phyloP scores from a whole-genome alignment of 2,329 filamentous ascomycete species.

The Emmonsiellopsis sp. region DNA sequence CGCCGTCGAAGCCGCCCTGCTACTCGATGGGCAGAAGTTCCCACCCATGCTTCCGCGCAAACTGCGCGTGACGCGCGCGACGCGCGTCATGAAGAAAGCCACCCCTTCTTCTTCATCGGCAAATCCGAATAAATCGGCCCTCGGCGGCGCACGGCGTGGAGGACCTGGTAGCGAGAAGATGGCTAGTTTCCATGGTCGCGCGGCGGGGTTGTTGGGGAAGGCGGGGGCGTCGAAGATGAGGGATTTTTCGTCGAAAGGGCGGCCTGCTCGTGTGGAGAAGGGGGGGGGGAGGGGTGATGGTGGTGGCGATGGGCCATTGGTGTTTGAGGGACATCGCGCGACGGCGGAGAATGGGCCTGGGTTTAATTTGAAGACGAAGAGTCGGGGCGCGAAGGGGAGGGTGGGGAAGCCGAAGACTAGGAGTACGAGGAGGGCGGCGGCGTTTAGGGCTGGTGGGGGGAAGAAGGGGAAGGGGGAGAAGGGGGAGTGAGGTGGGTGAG shows the following conservation, averaged over 20 bases:
- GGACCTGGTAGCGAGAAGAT: constrained; percentile 15
- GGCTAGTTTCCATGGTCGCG: constrained; percentile 31
- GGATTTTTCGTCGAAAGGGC: constrained; percentile 13
- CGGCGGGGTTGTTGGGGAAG: constrained; percentile 28
- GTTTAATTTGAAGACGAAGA: constrained; percentile 30
- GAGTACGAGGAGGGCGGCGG: constrained; percentile 34
- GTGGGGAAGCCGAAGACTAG: constrained; percentile 31
- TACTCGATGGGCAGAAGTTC: constrained; percentile 84
- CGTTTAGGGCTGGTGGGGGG: constrained; percentile 32
- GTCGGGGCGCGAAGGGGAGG: constrained; percentile 22
- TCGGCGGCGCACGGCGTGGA: constrained; percentile 8
- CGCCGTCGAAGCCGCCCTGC: constrained; percentile 79
- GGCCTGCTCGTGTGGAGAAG: background rate
- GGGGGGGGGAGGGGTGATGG: constrained; percentile 7
- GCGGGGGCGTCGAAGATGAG: constrained; percentile 29
- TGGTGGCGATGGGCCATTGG: constrained; percentile 16
- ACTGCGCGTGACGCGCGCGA: constrained; percentile 77
- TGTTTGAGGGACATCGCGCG: constrained; percentile 40
- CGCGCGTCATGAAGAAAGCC: constrained; percentile 42
- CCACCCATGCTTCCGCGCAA: constrained; percentile 86
- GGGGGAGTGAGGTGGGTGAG: background rate
- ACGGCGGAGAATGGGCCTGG: constrained; percentile 22
- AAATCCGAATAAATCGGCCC: constrained; percentile 7
- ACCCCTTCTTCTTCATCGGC: background rate
- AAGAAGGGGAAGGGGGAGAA: constrained; percentile 33